These are phyloP conservation scores for Lepidium africanum DNA, from an alignment of 345 rosid species.

Conservation along the genomic window DNA sequence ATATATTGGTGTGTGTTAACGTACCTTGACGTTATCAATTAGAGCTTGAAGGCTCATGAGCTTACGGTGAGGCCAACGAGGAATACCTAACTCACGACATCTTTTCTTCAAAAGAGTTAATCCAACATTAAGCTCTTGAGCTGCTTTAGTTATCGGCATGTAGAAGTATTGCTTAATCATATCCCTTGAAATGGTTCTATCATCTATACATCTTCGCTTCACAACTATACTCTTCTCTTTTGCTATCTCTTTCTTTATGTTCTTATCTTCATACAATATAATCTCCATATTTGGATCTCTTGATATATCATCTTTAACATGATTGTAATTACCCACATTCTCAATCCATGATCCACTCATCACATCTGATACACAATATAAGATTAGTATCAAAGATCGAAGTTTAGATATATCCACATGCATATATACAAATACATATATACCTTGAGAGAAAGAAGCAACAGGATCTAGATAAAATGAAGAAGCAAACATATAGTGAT, in stretches of 20 bases:
- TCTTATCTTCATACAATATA: neutral
- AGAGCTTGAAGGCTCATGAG: slow-evolving; percentile 48
- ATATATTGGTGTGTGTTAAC: neutral
- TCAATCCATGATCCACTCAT: slow-evolving; percentile 30
- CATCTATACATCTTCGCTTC: neutral
- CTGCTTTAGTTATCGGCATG: slow-evolving; percentile 62
- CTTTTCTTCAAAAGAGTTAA: slow-evolving; percentile 56
- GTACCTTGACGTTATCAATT: slow-evolving; percentile 41
- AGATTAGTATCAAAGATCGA: neutral
- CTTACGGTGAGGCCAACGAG: slow-evolving; percentile 69
- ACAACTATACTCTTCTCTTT: neutral
- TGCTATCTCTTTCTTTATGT: neutral
- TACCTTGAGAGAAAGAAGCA: slow-evolving; percentile 29
- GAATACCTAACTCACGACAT: slow-evolving; percentile 55
- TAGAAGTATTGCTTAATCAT: slow-evolving; percentile 36
- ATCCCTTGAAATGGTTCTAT: slow-evolving; percentile 23
- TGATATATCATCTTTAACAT: neutral
- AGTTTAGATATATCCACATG: neutral
- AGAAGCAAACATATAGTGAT: slow-evolving; percentile 1
- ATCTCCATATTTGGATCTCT: neutral
- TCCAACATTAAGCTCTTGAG: slow-evolving; percentile 55
- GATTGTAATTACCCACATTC: neutral
- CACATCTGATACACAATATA: neutral
- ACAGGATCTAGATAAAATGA: slow-evolving; percentile 21
- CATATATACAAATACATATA: neutral